Evolutionary conservation across 768 basidiomycete genomes (phyloP).

Genomic region (Phylloporus scabripes): DNA sequence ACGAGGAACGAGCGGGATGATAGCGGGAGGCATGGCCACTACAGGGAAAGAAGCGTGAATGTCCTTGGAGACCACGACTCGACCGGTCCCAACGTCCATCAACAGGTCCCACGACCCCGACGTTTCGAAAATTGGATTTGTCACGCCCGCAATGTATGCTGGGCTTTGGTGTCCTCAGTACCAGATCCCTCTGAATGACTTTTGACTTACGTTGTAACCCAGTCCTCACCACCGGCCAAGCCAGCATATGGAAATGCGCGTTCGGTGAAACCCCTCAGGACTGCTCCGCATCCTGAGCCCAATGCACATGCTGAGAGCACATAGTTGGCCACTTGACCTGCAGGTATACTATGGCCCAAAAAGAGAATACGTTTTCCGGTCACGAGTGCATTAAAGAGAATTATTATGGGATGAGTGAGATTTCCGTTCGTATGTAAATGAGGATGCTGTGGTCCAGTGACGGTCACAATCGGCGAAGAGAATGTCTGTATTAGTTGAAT

Average conservation of each 20-base stretch:
- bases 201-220: slow-evolving; percentile 74
- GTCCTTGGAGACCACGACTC: slow-evolving; percentile 84
- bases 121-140: slow-evolving; percentile 93
- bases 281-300: slow-evolving; percentile 81
- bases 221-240: slow-evolving; percentile 80
- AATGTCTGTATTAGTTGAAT: slow-evolving; percentile 88
- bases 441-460: slow-evolving; percentile 77
- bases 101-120: slow-evolving; percentile 88
- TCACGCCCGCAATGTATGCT: slow-evolving; percentile 95
- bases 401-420: slow-evolving; percentile 87
- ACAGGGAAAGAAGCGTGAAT: slow-evolving; percentile 58
- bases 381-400: slow-evolving; percentile 93
- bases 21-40: slow-evolving; percentile 34
- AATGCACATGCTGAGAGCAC: slow-evolving; percentile 94
- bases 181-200: neutral
- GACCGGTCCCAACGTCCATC: slow-evolving; percentile 84
- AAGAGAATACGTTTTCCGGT: slow-evolving; percentile 97
- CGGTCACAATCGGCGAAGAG: slow-evolving; percentile 48
- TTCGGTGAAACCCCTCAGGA: slow-evolving; percentile 82
- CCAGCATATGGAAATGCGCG: slow-evolving; percentile 95
- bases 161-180: slow-evolving; percentile 42
- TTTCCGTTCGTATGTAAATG: slow-evolving; percentile 91
- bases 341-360: slow-evolving; percentile 83
- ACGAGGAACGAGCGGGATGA: slow-evolving; percentile 46
- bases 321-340: slow-evolving; percentile 84